Base-by-base conservation (phyloP, 257 asterid genomes). In the Jasminum sambac region DNA sequence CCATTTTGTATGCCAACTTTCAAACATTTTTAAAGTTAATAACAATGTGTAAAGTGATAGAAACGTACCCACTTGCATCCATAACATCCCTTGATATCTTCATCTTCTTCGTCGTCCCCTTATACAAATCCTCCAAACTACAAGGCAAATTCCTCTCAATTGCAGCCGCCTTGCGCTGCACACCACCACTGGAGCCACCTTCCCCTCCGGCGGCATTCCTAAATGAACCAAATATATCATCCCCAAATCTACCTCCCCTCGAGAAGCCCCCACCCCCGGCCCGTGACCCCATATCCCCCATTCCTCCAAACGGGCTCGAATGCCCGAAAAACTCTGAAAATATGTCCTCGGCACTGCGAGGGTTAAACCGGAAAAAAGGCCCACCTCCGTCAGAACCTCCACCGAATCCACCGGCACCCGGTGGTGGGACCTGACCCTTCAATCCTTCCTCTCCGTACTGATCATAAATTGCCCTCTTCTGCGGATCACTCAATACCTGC, bases 31-130 rank as follows among this genome's bases (percentile, higher is more conserved):
- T 8, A 19, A 19, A 55, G 2, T 4, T 46, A 19, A 19, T 9
- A 23, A 0, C 13, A 6, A 48, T 48, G 4, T 42, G 59, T 11
- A 36, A 30, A 43, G 14, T 6, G 5, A 63, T 1, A 69, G 58
- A 75, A 14, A 0, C 8, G 8, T 82, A 88, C 95, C 95, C 89
- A 72, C 67, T 75, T n/a, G 84, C 39, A 68, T 88, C 95, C 12
- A 60, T 34, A 21, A 78, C 83, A 73, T 88, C 92, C 74, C 95
- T 73, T 14, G 95, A 88, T 70, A 88, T 88, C 84, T 84, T 88
- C 92, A 88, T 88, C 88, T 88, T 88, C 74, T 86, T 88, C 8
- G 85, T 70, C 58, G 92, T 82, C 62, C 95, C 95, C 80, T 82
- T 88, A 38, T 84, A 88, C 77, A 88, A 78, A 77, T 88, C 92